Percentiles rank a stretch among this genome's conserved stretches.
These are phyloP conservation scores for Lipomyces chichibuensis DNA, from an alignment of 805 yeast species.

Conservation along the genomic window DNA sequence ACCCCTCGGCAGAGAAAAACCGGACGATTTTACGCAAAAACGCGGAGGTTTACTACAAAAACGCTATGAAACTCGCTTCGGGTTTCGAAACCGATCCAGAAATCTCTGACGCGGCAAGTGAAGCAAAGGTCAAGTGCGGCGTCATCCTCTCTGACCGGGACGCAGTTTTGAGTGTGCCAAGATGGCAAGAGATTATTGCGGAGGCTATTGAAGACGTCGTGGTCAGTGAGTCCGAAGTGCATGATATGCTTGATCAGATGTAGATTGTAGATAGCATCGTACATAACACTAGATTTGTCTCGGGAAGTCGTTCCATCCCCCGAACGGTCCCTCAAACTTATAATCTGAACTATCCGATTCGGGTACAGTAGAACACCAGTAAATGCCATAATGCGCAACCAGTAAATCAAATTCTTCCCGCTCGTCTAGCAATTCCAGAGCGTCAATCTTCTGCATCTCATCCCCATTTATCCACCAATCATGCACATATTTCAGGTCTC, in stretches of 20 bases:
- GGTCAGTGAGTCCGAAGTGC: constrained; percentile 5
- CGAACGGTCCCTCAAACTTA: constrained; percentile 1
- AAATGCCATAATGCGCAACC: constrained; percentile 62
- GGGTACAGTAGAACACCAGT: constrained; percentile 41
- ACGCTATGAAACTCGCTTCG: constrained; percentile 34
- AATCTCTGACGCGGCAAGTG: constrained; percentile 13
- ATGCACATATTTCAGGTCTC: constrained; percentile 52
- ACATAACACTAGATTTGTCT: not conserved
- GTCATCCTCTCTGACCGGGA: constrained; percentile 13
- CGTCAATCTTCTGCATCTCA: constrained; percentile 52
- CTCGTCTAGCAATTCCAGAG: constrained; percentile 72
- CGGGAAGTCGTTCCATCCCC: not conserved
- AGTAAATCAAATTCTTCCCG: constrained; percentile 68
- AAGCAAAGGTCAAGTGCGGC: constrained; percentile 23
- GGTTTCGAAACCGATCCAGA: constrained; percentile 10
- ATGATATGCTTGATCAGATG: not conserved
- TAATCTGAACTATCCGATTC: not conserved
- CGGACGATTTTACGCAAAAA: constrained; percentile 34
- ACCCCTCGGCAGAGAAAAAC: constrained; percentile 35
- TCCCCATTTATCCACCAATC: constrained; percentile 50
- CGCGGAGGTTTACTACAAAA: constrained; percentile 37
- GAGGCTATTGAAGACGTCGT: constrained; percentile 26
- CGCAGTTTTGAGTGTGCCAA: constrained; percentile 5
- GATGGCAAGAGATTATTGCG: constrained; percentile 15
- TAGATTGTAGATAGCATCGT: not conserved